Evolutionary conservation across 805 yeast species (phyloP).

Genomic region (Kodamaea restingae): DNA sequence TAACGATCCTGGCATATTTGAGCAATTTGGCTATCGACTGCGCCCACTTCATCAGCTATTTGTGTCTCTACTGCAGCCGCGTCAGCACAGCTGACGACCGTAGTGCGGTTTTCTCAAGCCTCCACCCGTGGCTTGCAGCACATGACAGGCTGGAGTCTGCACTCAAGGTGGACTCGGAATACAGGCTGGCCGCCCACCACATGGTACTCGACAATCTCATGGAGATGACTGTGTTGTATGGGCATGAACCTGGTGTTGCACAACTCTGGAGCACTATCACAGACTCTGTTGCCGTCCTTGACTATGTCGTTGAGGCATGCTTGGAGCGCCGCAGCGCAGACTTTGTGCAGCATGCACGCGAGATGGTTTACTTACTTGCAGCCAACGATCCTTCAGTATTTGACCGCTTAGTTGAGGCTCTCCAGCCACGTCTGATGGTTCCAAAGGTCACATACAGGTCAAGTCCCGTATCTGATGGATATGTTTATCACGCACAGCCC

Average conservation of each 20-base stretch:
- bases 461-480: slow-evolving; percentile 50
- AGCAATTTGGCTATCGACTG: background rate
- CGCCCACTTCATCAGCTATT: slow-evolving; percentile 49
- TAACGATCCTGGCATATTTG: slow-evolving; percentile 2
- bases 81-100: slow-evolving; percentile 50
- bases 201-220: slow-evolving; percentile 80
- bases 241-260: slow-evolving; percentile 79
- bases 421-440: slow-evolving; percentile 87
- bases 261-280: slow-evolving; percentile 88
- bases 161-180: no score
- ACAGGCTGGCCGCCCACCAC: slow-evolving; percentile 15
- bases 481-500: slow-evolving; percentile 19
- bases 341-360: slow-evolving; percentile 76
- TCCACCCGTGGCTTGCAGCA: slow-evolving; percentile 91
- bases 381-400: slow-evolving; percentile 45
- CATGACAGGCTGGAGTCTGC: slow-evolving; percentile 51
- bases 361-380: slow-evolving; percentile 75
- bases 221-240: slow-evolving; percentile 77
- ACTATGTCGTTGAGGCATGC: slow-evolving; percentile 64
- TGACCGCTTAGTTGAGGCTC: slow-evolving; percentile 61
- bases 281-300: slow-evolving; percentile 68
- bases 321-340: slow-evolving; percentile 64
- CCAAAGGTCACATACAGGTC: slow-evolving; percentile 47
- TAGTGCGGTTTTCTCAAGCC: slow-evolving; percentile 70
- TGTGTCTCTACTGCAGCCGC: slow-evolving; percentile 61